phyloP scores from a whole-genome alignment of 352 stramenopile genomes.

The Phytophthora syringae region DNA sequence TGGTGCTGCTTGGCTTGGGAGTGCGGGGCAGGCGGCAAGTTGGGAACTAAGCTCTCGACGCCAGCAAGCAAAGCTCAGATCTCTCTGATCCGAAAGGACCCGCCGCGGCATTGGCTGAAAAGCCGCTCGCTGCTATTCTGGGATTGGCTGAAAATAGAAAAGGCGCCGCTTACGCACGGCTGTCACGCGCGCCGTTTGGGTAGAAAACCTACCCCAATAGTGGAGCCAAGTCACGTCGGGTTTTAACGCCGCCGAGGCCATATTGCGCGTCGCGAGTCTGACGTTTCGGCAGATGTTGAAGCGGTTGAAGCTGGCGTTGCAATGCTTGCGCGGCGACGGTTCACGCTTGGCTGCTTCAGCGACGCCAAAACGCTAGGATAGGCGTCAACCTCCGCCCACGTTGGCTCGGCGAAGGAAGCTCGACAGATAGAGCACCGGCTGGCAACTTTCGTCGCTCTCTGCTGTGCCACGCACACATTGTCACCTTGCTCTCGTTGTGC shows the following conservation, averaged over 20 bases:
- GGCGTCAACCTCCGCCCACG: too few species aligned
- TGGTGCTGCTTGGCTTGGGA: conserved; percentile 2
- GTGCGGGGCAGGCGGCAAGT: conserved; percentile 44
- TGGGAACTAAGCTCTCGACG: conserved; percentile 42
- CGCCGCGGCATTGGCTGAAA: conserved; percentile 31
- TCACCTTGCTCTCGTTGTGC: too few species aligned
- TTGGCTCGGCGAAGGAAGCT: too few species aligned
- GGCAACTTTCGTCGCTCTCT: too few species aligned
- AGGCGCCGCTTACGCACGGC: conserved; percentile 48
- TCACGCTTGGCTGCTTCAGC: not conserved
- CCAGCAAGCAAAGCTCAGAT: conserved; percentile 32
- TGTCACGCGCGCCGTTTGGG: conserved; percentile 56
- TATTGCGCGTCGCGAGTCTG: conserved; percentile 32
- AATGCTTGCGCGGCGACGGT: not conserved
- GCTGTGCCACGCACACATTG: too few species aligned
- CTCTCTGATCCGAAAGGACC: conserved; percentile 17
- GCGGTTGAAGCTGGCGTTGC: not conserved
- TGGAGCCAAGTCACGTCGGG: conserved; percentile 20
- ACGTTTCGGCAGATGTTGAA: conserved; percentile 40
- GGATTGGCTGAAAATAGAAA: conserved; percentile 35
- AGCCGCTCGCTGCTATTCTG: not conserved
- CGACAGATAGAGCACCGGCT: too few species aligned
- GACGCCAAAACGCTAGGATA: too few species aligned
- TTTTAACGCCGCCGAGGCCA: conserved; percentile 1
- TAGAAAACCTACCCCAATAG: conserved; percentile 28